Percentiles rank a stretch among this genome's conserved stretches.
Evolutionary conservation across 2,329 filamentous ascomycete species (phyloP).

Genomic region (Fusarium sp.): DNA sequence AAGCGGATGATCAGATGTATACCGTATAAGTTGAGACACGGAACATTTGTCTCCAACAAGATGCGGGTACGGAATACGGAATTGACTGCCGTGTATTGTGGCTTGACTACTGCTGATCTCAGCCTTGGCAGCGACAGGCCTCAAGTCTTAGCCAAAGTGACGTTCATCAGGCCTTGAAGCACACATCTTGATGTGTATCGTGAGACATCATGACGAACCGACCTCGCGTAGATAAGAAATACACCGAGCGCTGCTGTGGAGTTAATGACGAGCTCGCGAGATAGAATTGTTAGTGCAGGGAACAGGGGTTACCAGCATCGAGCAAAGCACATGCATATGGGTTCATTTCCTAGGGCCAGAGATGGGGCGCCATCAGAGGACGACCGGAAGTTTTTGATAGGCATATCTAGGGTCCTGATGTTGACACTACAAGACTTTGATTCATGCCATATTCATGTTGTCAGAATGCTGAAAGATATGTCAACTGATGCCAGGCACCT

Average conservation of each 20-base stretch:
- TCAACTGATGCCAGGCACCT: not conserved
- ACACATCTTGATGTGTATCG: slow-evolving; percentile 1
- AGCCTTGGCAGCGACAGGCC: slow-evolving; percentile 33
- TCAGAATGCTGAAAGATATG: no score
- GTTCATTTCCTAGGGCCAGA: slow-evolving; percentile 18
- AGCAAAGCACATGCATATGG: slow-evolving; percentile 25
- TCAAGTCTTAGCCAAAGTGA: no score
- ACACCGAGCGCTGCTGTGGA: slow-evolving; percentile 21
- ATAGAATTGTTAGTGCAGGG: slow-evolving; percentile 21
- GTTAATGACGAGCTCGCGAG: slow-evolving; percentile 34
- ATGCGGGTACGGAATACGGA: slow-evolving; percentile 20
- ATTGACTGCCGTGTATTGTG: slow-evolving; percentile 18
- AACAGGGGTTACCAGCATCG: slow-evolving; percentile 33
- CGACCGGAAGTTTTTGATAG: slow-evolving; percentile 7
- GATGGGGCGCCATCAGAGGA: slow-evolving; percentile 4
- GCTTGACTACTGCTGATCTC: slow-evolving; percentile 35
- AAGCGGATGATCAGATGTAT: no score
- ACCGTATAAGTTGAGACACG: no score
- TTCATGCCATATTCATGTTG: not conserved
- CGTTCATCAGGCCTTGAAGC: slow-evolving; percentile 1
- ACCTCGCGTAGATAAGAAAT: not conserved
- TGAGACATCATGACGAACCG: slow-evolving; percentile 7
- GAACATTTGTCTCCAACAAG: not conserved
- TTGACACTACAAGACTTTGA: not conserved
- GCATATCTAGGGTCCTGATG: not conserved